Base-by-base conservation (phyloP, 768 basidiomycete genomes). In the Termitomyces sp. region DNA sequence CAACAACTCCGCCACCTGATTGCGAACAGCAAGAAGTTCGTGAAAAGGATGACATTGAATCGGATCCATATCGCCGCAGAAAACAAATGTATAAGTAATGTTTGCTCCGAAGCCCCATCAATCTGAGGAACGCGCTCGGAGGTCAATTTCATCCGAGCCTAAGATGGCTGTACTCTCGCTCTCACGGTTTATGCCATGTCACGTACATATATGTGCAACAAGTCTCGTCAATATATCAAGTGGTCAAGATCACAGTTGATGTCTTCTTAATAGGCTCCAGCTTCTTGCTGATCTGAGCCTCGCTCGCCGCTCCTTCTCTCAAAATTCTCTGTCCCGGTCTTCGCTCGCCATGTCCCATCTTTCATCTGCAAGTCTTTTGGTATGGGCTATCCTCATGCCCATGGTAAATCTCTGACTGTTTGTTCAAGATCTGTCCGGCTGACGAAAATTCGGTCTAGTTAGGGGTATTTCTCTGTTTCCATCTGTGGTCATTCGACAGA, bases 401-500 rank as follows among this genome's bases (percentile, higher is more conserved):
- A 57, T 83, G 71, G 87, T 89, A 60, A 30, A 81, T 74, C 0
- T 36, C 16, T 30, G 2, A 40, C 16, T 10, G 1, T 47, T 56
- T 12, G 18, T 51, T 35, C 16, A 26, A 13, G 26, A 26, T n/a
- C 12, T 10, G 26, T 45, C 32, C 20, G 16, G 10, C 4, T 47
- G 22, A 32, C 47, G 30, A 24, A 26, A 8, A 42, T 8, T 7
- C 9, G 9, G 36, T 5, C 10, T 49, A 90, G 88, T 72, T 88
- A 5, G 81, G 78, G 1, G 63, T 63, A 2, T 91, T 91, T 66
- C 74, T 91, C 6, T 18, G 90, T 2, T 86, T 81, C 66, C 90
- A 92, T 65, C 70, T 92, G 54, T 92, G 87, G 85, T 85, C 85
- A 3, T 92, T 87, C 66, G 90, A 92, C 67, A 78, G 80, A 56